Evolutionary conservation across 1,284 basidiomycete genomes (phyloP).

Genomic region (Ganoderma multipileum): DNA sequence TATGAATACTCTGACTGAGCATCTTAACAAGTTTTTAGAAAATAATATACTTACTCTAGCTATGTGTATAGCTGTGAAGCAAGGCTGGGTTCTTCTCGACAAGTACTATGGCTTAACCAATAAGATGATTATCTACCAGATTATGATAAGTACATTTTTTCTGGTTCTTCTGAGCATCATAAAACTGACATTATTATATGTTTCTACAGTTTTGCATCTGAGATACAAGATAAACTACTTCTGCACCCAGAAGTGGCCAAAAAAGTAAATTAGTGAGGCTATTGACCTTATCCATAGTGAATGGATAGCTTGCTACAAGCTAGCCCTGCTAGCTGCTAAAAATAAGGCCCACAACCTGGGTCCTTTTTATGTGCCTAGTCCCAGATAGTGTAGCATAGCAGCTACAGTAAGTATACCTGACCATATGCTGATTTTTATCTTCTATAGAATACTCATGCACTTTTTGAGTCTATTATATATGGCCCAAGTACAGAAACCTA

Average conservation of each 20-base stretch:
- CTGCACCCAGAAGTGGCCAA: background rate
- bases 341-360: no score
- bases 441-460: no score
- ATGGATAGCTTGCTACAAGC: constrained; percentile 6
- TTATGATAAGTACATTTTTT: constrained; percentile 10
- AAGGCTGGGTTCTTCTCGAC: constrained; percentile 34
- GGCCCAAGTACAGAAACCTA: no score
- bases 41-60: background rate
- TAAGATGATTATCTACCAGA: constrained; percentile 27
- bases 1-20: constrained; percentile 32
- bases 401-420: no score
- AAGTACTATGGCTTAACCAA: constrained; percentile 39
- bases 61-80: constrained; percentile 28
- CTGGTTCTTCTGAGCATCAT: background rate
- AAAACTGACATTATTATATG: background rate
- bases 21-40: constrained; percentile 27
- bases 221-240: constrained; percentile 22
- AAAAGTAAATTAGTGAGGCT: constrained; percentile 11
- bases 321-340: background rate
- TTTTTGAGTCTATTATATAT: no score
- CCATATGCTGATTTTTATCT: no score
- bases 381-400: no score
- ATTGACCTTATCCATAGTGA: constrained; percentile 6
- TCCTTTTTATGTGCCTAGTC: no score
- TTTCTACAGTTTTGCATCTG: constrained; percentile 15